Base-by-base conservation (phyloP, 2,329 filamentous ascomycete genomes). In the Colletotrichum camelliae region DNA sequence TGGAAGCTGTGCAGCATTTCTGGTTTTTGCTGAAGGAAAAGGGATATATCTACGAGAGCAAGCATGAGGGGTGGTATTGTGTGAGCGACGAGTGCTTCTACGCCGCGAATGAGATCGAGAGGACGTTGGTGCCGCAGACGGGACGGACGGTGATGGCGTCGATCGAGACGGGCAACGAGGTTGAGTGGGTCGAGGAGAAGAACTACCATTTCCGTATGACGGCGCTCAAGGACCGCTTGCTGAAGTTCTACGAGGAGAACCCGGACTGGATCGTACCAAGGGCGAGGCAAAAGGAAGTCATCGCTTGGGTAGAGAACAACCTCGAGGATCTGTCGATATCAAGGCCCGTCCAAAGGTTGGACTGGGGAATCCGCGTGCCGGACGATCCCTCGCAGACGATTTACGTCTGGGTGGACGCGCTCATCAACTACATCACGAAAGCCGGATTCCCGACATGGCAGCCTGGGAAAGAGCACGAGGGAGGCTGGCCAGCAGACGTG, bases 71-170 rank as follows among this genome's bases (percentile, higher is more conserved):
- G 2, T 99, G 97, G 97, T 99, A 99, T 84, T 97, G 94, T 72
- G 94, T 99, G 70, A 96, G 95, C 83, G 97, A 99, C 83, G 97
- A 99, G 88, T 96, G 96, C 52, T 99, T 98, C 85, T 98, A 98
- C 82, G 95, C 96, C 0, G 90, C 93, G 69, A 91, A 92, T 8
- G 88, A 93, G 80, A 92, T 98, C 31, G 92, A 95, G 81, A 90
- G 93, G 58, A 91, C 92, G 67, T 86, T 97, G 48, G 94, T 96
- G 78, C 94, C 95, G 7, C 89, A 92, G 61, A 98, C 96, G 1
- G 97, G 97, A 4, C 91, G 93, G 79, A 96, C 95, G 80, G 93
- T 94, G 77, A 95, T 95, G 92, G 94, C 93, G 27, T 96, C 94
- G 21, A 90, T 91, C 65, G 97, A 98, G 87, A 98, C 96, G 4